Percentiles rank a stretch among this genome's conserved stretches.
Conservation (phyloP, 78 protist species). For the Speleostelium caveatum region DNA sequence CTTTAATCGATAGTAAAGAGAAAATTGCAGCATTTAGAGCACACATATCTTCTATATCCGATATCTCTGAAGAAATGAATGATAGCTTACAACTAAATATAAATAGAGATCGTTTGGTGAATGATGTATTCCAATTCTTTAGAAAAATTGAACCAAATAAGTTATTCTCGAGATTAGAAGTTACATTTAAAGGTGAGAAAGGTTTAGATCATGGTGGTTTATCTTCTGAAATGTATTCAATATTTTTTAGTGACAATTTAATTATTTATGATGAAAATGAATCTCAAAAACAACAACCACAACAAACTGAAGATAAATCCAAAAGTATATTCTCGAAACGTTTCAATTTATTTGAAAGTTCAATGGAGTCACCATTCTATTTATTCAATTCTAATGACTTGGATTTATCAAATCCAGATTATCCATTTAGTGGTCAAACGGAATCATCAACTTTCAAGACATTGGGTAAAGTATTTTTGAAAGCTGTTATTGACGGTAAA, state of each 20-base stretch:
- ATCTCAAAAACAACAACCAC: neutral
- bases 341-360: slow-evolving; percentile 28
- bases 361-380: slow-evolving; percentile 41
- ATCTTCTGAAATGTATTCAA: slow-evolving; percentile 47
- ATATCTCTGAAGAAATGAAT: slow-evolving; percentile 38
- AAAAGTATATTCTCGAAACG: slow-evolving; percentile 62
- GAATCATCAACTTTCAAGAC: slow-evolving; percentile 2
- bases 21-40: slow-evolving; percentile 70
- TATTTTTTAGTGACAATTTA: slow-evolving; percentile 27
- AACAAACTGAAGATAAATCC: neutral
- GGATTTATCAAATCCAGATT: neutral
- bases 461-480: slow-evolving; percentile 49
- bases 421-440: neutral
- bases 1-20: slow-evolving; percentile 40
- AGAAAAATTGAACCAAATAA: slow-evolving; percentile 24
- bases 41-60: slow-evolving; percentile 31
- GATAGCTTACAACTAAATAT: slow-evolving; percentile 3
- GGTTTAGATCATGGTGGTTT: slow-evolving; percentile 71
- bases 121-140: slow-evolving; percentile 43
- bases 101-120: neutral
- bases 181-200: slow-evolving; percentile 56
- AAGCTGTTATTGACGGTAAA: slow-evolving; percentile 61
- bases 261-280: neutral
- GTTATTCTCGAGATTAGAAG: slow-evolving; percentile 32
- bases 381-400: neutral